Percentiles rank a stretch among this genome's conserved stretches.
Conservation (phyloP, 2,329 filamentous ascomycete genomes). For the Calonectria henricotiae region DNA sequence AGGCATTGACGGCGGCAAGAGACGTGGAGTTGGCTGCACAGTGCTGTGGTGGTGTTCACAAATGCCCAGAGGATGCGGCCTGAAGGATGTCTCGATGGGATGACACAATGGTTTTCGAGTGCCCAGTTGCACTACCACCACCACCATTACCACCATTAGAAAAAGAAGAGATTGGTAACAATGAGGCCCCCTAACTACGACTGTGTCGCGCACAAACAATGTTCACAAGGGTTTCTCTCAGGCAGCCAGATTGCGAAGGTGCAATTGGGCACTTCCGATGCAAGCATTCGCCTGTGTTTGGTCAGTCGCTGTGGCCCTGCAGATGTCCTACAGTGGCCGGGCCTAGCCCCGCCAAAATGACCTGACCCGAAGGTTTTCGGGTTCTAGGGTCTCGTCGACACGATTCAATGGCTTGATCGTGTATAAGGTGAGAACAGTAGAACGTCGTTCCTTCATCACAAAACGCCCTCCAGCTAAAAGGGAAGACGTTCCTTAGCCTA, state of each 20-base stretch:
- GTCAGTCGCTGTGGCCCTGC: constrained; percentile 17
- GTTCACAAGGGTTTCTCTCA: background rate
- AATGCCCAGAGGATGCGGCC: background rate
- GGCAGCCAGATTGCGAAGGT: background rate
- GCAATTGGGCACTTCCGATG: background rate
- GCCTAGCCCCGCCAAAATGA: constrained; percentile 45
- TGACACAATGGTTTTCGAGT: background rate
- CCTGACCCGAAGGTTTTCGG: constrained; percentile 51
- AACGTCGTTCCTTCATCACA: background rate
- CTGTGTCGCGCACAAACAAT: too few relatives aligned
- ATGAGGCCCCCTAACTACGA: background rate
- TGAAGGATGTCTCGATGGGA: background rate
- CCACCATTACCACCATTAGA: too few relatives aligned
- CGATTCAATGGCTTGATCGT: constrained; percentile 16
- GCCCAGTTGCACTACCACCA: too few relatives aligned
- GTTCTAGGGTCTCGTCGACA: constrained; percentile 34
- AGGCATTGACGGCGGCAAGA: background rate
- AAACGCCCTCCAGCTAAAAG: constrained; percentile 14
- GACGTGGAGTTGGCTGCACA: constrained; percentile 6
- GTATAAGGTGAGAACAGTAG: constrained; percentile 42
- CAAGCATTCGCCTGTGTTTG: background rate
- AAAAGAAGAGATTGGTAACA: too few relatives aligned
- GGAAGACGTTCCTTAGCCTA: background rate
- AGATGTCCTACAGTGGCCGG: constrained; percentile 7
- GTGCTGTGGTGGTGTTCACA: background rate